These are phyloP conservation scores for Wakefieldia striispora DNA, from an alignment of 768 basidiomycete genomes.

Conservation along the genomic window DNA sequence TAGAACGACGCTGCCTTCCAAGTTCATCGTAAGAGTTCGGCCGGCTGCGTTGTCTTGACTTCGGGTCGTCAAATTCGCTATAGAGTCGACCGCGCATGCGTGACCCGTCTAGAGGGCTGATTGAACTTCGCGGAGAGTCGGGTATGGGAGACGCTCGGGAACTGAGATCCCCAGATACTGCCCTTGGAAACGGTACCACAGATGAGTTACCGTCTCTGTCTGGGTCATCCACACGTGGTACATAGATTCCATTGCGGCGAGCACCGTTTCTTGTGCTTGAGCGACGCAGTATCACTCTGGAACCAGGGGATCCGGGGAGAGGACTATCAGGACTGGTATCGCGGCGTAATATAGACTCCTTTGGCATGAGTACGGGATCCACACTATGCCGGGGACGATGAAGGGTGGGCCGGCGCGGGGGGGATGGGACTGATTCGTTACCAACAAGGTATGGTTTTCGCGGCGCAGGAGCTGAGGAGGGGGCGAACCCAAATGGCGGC, in stretches of 20 bases:
- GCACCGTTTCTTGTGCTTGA: slow-evolving; percentile 52
- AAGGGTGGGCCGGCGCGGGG: slow-evolving; percentile 47
- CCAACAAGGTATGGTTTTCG: slow-evolving; percentile 58
- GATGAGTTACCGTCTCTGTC: slow-evolving; percentile 36
- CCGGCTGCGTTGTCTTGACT: slow-evolving; percentile 48
- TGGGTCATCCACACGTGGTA: slow-evolving; percentile 40
- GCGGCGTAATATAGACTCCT: slow-evolving; percentile 44
- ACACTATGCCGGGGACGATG: slow-evolving; percentile 67
- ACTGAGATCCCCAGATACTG: slow-evolving; percentile 50
- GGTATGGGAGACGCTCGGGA: slow-evolving; percentile 36
- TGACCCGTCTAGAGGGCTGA: slow-evolving; percentile 34
- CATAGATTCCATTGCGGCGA: slow-evolving; percentile 46
- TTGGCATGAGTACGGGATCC: slow-evolving; percentile 52
- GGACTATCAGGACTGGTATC: slow-evolving; percentile 61
- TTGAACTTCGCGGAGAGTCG: slow-evolving; percentile 29
- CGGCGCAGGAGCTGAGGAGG: slow-evolving; percentile 45
- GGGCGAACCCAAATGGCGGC: slow-evolving; percentile 23
- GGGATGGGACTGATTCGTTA: slow-evolving; percentile 38
- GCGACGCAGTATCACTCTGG: slow-evolving; percentile 53
- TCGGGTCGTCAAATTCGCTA: slow-evolving; percentile 66
- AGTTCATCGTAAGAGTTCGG: slow-evolving; percentile 71
- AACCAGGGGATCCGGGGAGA: slow-evolving; percentile 30
- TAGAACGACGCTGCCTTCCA: slow-evolving; percentile 52
- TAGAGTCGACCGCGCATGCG: slow-evolving; percentile 62
- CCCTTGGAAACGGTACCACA: slow-evolving; percentile 65